Evolutionary conservation across 306 rosid species (phyloP), one percentile per base, ranked within the genome.

Genomic region (Echinosophora koreensis): DNA sequence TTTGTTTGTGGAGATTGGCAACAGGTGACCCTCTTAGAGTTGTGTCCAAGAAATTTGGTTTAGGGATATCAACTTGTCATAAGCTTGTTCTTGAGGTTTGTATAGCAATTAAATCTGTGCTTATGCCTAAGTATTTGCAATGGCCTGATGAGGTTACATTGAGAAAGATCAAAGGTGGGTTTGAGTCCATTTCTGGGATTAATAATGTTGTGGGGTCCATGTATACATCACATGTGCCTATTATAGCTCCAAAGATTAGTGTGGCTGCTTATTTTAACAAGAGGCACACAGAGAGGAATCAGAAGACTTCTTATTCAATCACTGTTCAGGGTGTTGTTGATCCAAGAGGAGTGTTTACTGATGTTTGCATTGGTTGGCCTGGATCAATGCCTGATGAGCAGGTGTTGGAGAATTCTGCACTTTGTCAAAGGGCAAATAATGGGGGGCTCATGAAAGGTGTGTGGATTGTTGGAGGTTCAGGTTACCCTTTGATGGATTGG

Each of bases 381-480:
- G 99, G 99, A 2, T 96, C 98, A 4, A 88, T 96, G 97, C 88
- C 96, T 9, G 98, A 96, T 79, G 98, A 91, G 47, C 94, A 93
- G 51, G 99, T 96, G 8, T 69, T 96, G 13, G 96, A 92, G 69
- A 89, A 87, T 30, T 87, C 93, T 0, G 96, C 97, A 3, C 84
- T 96, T 71, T 71, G 37, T 68, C 97, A 96, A 35, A 82, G 96
- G 66, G 99, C 97, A 1, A 87, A 69, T 1, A 87, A 70, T 70
- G 86, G 84, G 2, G 98, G 97, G 2, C 73, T 91, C 14, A 41
- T 91, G 18, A 91, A 87, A 16, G 96, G 88, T 1, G 88, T 85
- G 15, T 96, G 99, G 97, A 81, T 96, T 16, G 98, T 91, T 39
- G 99, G 99, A 1, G 69, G 85, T 6, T 82, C 90, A 0, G 90